These are phyloP conservation scores for Diutina rugosa DNA, from an alignment of 1,139 yeast genomes.

Conservation along the genomic window DNA sequence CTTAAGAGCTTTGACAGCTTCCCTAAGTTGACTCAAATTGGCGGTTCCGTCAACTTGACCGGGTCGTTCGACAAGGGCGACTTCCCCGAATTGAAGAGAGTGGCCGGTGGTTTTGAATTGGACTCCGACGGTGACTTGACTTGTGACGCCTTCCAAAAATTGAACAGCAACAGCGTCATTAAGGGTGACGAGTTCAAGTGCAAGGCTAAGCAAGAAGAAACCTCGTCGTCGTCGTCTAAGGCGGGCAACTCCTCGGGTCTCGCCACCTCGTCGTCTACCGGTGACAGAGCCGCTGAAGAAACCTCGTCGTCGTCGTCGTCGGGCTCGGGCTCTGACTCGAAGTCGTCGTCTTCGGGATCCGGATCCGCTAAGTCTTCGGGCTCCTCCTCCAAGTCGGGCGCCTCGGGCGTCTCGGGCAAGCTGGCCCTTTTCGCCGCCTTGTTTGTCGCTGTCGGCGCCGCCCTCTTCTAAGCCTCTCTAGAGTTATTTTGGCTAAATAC, in stretches of 20 bases:
- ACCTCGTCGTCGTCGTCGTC: conserved; percentile 10
- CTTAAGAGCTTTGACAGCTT: conserved; percentile 60
- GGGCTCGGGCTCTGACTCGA: conserved; percentile 14
- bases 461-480: conserved; percentile 23
- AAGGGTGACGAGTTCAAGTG: conserved; percentile 86
- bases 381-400: conserved; percentile 8
- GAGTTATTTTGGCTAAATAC: neutral
- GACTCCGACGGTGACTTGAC: conserved; percentile 63
- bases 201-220: conserved; percentile 53
- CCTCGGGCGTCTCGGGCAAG: conserved; percentile 20
- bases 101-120: conserved; percentile 84
- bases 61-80: conserved; percentile 79
- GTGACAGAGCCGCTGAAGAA: conserved; percentile 15
- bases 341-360: conserved; percentile 11
- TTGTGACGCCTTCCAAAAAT: conserved; percentile 62
- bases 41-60: conserved; percentile 73
- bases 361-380: conserved; percentile 14
- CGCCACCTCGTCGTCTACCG: conserved; percentile 7
- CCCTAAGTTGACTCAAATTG: conserved; percentile 57
- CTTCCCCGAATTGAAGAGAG: conserved; percentile 57
- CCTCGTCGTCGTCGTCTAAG: conserved; percentile 36
- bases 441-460: conserved; percentile 49
- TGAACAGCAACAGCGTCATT: conserved; percentile 62
- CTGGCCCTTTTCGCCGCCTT: conserved; percentile 42
- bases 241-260: conserved; percentile 11